Evolutionary conservation across 495 filamentous ascomycete genomes (phyloP), one percentile per base, ranked within the genome.

Genomic region (Neurospora terricola): DNA sequence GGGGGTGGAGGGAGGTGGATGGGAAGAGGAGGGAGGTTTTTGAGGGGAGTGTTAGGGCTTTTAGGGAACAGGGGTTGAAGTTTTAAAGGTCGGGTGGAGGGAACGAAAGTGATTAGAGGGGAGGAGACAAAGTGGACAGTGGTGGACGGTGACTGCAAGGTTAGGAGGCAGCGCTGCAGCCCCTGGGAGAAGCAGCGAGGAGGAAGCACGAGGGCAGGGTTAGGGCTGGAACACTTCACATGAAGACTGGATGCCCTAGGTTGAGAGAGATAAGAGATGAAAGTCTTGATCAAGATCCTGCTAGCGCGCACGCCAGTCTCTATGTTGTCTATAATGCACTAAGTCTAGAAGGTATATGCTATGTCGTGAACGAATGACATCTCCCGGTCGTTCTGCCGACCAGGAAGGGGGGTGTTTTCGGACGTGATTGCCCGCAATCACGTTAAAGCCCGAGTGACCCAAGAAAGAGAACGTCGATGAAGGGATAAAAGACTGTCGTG

Each of bases 51-150:
- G 59, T 76, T 0, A 71, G 21, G 27, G 59, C 42, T 10, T 72
- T 76, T 72, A 66, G 74, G 68, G 69, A 70, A 59, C 27, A n/a
- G 18, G 76, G 76, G 34, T 21, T 68, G 71, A 66, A 38, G 36
- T 62, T 72, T 37, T 72, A 43, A 16, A 11, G 21, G 37, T 34
- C 30, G 7, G 38, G 10, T 10, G 9, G 9, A 38, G 37, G 9
- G 37, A 37, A 37, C 36, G 7, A 10, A 38, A 38, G 37, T 38
- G 37, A 10, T 38, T 8, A 37, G 37, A 38, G 10, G 37, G 37
- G 37, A 38, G 37, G 37, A 38, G 37, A 10, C 1, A 38, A 38
- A 38, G 37, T 38, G 37, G 36, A 36, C 27, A 36, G 38, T 38
- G 11, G 38, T 12, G 38, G 38, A 12, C 3, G 10, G 38, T 38